These are phyloP conservation scores for Phascolomyces articulosus DNA, from an alignment of 371 early-diverging fungal species.

Conservation along the genomic window DNA sequence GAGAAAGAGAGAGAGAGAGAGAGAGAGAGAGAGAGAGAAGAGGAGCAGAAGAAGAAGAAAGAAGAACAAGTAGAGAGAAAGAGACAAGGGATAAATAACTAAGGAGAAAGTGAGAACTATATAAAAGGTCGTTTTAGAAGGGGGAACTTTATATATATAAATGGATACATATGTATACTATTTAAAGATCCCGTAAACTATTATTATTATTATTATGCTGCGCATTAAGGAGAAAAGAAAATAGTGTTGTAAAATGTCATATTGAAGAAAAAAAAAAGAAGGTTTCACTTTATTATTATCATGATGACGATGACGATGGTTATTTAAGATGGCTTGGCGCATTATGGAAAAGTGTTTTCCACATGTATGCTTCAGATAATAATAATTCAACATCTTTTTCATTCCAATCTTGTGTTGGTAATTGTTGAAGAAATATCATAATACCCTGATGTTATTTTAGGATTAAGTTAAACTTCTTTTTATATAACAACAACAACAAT, in stretches of 20 bases:
- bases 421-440: constrained; percentile 92
- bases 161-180: too few relatives aligned
- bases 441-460: constrained; percentile 59
- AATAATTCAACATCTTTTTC: constrained; percentile 92
- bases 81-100: too few relatives aligned
- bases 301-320: too few relatives aligned
- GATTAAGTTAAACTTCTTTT: not conserved
- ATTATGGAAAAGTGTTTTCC: constrained; percentile 92
- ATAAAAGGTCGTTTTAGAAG: too few relatives aligned
- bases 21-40: not conserved
- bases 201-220: too few relatives aligned
- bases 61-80: too few relatives aligned
- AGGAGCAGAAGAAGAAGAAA: too few relatives aligned
- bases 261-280: not conserved
- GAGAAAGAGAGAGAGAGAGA: not conserved
- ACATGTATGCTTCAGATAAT: constrained; percentile 94
- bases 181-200: too few relatives aligned
- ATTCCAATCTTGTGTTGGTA: constrained; percentile 89
- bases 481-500: too few relatives aligned
- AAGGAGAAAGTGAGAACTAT: too few relatives aligned
- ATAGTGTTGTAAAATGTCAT: not conserved
- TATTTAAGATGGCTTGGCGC: constrained; percentile 75
- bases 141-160: too few relatives aligned
- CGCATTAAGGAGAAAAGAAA: not conserved
- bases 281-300: too few relatives aligned